These are phyloP conservation scores for Apophysomyces ossiformis DNA, from an alignment of 371 early-diverging fungal genomes.

Conservation along the genomic window DNA sequence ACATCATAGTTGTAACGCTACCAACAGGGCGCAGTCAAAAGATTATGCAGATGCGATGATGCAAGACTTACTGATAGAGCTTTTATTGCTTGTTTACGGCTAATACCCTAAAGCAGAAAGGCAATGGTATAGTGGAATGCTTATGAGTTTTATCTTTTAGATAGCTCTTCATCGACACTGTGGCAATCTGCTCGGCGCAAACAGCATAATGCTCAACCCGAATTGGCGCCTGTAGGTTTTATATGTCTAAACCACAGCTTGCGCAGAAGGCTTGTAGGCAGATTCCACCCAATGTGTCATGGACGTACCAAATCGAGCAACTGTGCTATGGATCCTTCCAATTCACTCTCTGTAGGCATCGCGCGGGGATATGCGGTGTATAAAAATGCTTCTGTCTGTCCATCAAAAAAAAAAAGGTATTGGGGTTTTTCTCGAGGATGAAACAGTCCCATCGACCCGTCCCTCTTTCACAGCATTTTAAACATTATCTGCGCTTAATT, in stretches of 20 bases:
- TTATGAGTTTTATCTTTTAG: no score
- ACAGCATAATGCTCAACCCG: no score
- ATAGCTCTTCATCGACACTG: no score
- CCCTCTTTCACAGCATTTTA: no score
- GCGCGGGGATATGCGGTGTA: constrained; percentile 6
- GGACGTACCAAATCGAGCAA: constrained; percentile 32
- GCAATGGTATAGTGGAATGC: not conserved
- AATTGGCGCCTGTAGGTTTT: no score
- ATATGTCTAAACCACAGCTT: no score
- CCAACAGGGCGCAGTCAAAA: not conserved
- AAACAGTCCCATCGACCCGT: no score
- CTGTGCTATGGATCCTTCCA: constrained; percentile 22
- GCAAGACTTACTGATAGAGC: constrained; percentile 42
- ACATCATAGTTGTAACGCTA: constrained; percentile 58
- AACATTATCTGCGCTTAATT: no score
- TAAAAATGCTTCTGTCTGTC: not conserved
- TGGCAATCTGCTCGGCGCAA: not conserved
- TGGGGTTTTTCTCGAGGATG: no score
- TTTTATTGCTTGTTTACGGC: constrained; percentile 43
- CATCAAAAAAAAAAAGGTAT: no score
- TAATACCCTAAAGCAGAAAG: constrained; percentile 34
- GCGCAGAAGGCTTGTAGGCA: no score
- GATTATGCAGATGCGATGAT: not conserved
- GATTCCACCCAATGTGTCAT: not conserved
- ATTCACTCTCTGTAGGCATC: constrained; percentile 11